Conservation (phyloP, 1,284 basidiomycete species). For the Marasmius tenuissimus region DNA sequence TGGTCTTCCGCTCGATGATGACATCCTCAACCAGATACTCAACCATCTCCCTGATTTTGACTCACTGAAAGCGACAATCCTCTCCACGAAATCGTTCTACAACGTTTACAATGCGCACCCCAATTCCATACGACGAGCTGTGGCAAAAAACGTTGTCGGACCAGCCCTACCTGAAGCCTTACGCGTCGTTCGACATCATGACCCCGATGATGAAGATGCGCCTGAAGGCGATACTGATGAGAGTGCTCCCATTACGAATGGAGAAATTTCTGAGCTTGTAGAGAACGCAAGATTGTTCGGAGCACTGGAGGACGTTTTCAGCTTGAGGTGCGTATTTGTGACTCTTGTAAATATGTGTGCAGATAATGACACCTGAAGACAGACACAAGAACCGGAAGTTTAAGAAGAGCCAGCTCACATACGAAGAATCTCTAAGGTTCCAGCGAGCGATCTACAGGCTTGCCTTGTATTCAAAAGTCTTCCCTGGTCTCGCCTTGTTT, state of each 20-base stretch:
- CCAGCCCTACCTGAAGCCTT: conserved; percentile 26
- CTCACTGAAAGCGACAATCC: conserved; percentile 19
- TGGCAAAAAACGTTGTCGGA: conserved; percentile 25
- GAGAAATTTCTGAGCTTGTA: conserved; percentile 1
- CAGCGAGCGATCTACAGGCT: conserved; percentile 31
- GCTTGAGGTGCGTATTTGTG: conserved; percentile 24
- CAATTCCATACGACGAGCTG: conserved; percentile 22
- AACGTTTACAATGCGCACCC: conserved; percentile 21
- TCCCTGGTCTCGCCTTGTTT: conserved; percentile 8
- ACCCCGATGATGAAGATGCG: neutral
- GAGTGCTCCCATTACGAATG: neutral
- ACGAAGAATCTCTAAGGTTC: conserved; percentile 31
- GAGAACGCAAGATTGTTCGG: conserved; percentile 21
- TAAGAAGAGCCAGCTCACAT: conserved; percentile 24
- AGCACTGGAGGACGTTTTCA: conserved; percentile 33
- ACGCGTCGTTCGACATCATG: conserved; percentile 19
- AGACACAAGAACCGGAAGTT: conserved; percentile 32
- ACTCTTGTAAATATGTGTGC: neutral
- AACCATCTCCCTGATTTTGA: conserved; percentile 21
- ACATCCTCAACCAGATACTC: conserved; percentile 25
- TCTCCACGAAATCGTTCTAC: conserved; percentile 23
- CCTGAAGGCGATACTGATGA: neutral
- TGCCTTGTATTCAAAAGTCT: conserved; percentile 24
- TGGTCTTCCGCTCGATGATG: conserved; percentile 13
- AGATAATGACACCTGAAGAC: neutral